These are phyloP conservation scores for Inga leiocalycina DNA, from an alignment of 306 rosid genomes.

Conservation along the genomic window DNA sequence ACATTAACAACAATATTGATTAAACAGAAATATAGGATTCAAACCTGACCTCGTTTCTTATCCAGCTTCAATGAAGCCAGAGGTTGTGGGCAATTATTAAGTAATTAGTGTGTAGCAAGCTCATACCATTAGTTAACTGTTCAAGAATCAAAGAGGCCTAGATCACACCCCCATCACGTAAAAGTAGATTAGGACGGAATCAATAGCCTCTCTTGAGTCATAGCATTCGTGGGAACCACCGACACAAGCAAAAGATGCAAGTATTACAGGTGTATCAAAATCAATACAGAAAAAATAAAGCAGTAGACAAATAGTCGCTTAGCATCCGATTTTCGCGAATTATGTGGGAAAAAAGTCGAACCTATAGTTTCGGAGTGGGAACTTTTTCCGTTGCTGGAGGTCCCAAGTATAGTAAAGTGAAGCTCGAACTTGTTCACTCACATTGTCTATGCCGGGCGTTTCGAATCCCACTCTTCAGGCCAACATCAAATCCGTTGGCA, in stretches of 20 bases:
- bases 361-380: background rate
- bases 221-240: background rate
- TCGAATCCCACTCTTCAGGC: background rate
- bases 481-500: background rate
- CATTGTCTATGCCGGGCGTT: background rate
- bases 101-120: background rate
- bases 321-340: background rate
- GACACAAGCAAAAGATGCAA: background rate
- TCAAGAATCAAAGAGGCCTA: background rate
- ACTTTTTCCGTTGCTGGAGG: background rate
- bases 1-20: background rate
- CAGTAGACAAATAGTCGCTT: background rate
- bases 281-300: background rate
- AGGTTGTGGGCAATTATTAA: background rate
- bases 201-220: background rate
- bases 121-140: background rate
- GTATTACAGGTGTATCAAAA: background rate
- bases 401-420: background rate
- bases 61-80: background rate
- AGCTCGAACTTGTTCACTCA: background rate
- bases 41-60: too few species aligned
- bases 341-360: background rate
- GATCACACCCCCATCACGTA: background rate
- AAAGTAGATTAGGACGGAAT: background rate
- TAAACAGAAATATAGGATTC: background rate